Conservation (phyloP, 108 stramenopile species). For the Bacterosira constricta region DNA sequence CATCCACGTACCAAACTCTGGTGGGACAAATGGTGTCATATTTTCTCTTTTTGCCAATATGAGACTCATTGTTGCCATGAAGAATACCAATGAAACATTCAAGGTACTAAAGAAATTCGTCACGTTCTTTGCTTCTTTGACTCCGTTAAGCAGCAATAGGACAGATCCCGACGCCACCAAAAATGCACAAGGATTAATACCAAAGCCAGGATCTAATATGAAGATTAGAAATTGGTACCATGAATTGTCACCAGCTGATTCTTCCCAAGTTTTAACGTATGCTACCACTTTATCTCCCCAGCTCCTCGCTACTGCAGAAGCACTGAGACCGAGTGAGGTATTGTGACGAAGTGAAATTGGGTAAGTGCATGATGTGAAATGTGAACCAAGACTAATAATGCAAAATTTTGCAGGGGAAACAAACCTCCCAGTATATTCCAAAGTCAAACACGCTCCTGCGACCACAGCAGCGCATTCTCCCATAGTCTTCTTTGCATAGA, state of each 20-base stretch:
- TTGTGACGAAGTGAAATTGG: slow-evolving; percentile 25
- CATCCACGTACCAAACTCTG: slow-evolving; percentile 42
- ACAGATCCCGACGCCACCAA: slow-evolving; percentile 60
- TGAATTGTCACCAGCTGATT: neutral
- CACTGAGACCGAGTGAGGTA: slow-evolving; percentile 14
- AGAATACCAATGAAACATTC: slow-evolving; percentile 71
- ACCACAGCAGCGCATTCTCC: slow-evolving; percentile 68
- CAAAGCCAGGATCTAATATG: slow-evolving; percentile 39
- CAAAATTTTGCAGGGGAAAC: neutral
- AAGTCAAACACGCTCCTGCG: slow-evolving; percentile 65
- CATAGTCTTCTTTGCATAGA: slow-evolving; percentile 51
- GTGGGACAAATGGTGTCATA: slow-evolving; percentile 46
- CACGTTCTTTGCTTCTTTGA: slow-evolving; percentile 68
- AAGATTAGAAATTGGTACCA: neutral
- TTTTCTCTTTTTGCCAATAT: slow-evolving; percentile 40
- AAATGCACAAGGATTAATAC: slow-evolving; percentile 70
- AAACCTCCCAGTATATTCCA: slow-evolving; percentile 46
- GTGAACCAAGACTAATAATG: neutral
- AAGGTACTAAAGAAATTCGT: slow-evolving; percentile 67
- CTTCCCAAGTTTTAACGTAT: slow-evolving; percentile 28
- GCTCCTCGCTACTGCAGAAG: slow-evolving; percentile 68
- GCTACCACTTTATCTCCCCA: slow-evolving; percentile 83
- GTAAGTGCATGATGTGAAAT: neutral
- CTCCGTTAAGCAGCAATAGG: slow-evolving; percentile 66
- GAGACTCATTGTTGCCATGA: slow-evolving; percentile 58